Percentiles rank a stretch among this genome's conserved stretches.
Evolutionary conservation across 352 stramenopile species (phyloP).

Genomic region (Phytopythium litorale): DNA sequence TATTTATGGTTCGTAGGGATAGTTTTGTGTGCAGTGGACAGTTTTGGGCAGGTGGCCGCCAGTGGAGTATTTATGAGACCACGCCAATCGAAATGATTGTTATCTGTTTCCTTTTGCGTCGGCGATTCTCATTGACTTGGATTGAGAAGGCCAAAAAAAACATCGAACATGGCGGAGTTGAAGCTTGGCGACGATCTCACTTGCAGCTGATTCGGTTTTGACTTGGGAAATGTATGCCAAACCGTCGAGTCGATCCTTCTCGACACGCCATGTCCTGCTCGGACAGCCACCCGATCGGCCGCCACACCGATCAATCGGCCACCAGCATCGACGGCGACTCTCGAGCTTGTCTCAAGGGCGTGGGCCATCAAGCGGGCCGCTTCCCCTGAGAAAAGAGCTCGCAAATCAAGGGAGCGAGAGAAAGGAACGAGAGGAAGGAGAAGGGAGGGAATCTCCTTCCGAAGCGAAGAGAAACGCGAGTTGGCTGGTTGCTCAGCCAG

Average conservation of each 20-base stretch:
- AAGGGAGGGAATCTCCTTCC: too few relatives aligned
- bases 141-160: neutral
- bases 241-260: neutral
- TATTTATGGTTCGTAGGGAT: conserved; percentile 6
- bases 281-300: neutral
- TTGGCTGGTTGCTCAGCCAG: too few relatives aligned
- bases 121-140: neutral
- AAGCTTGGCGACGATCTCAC: neutral
- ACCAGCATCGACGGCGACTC: too few relatives aligned
- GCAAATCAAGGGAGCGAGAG: too few relatives aligned
- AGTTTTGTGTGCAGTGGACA: conserved; percentile 5
- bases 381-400: neutral
- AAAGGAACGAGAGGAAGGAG: too few relatives aligned
- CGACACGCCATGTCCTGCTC: neutral
- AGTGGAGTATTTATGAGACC: conserved; percentile 7
- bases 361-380: too few relatives aligned
- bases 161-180: neutral
- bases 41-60: neutral
- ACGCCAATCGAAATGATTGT: conserved; percentile 4
- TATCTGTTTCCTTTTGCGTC: neutral
- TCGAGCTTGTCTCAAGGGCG: too few relatives aligned
- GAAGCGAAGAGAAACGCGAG: neutral
- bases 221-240: neutral
- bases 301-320: too few relatives aligned
- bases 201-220: neutral